These are phyloP conservation scores for Candida gorgasii DNA, from an alignment of 805 yeast species.

Conservation along the genomic window DNA sequence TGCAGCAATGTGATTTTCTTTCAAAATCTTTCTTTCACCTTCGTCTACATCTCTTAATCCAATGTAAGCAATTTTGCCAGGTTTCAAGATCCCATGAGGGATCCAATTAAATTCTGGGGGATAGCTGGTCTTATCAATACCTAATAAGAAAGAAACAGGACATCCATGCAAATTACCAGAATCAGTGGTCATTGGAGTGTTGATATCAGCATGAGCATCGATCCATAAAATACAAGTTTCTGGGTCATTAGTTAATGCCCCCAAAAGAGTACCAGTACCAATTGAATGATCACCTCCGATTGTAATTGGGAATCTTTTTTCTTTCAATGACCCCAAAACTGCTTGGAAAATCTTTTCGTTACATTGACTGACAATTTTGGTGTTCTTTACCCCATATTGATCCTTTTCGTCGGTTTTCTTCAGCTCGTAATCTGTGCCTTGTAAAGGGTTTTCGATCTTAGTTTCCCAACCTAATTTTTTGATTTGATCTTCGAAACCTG, in stretches of 20 bases:
- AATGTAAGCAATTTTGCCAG: constrained; percentile 80
- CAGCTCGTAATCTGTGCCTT: constrained; percentile 45
- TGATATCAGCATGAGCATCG: constrained; percentile 97
- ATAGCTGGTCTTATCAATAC: constrained; percentile 64
- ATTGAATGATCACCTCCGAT: constrained; percentile 97
- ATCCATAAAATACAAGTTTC: constrained; percentile 93
- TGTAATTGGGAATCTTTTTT: constrained; percentile 67
- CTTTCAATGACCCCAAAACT: constrained; percentile 51
- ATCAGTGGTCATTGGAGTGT: constrained; percentile 78
- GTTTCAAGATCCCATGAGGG: constrained; percentile 56
- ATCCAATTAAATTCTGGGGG: constrained; percentile 85
- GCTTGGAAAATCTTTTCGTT: constrained; percentile 62
- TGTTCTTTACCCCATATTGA: constrained; percentile 63
- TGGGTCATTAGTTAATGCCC: constrained; percentile 75
- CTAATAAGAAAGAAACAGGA: constrained; percentile 89
- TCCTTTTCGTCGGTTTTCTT: constrained; percentile 47
- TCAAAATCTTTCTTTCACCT: constrained; percentile 76
- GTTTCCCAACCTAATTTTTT: constrained; percentile 73
- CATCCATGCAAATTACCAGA: constrained; percentile 96
- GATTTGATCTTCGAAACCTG: constrained; percentile 68
- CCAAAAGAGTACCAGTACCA: constrained; percentile 90
- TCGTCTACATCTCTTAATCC: constrained; percentile 92
- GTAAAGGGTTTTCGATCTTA: constrained; percentile 53
- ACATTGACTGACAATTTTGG: constrained; percentile 75
- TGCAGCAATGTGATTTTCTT: constrained; percentile 73